Evolutionary conservation across 2,329 filamentous ascomycete species (phyloP).

Genomic region (Penicillium glabrum): DNA sequence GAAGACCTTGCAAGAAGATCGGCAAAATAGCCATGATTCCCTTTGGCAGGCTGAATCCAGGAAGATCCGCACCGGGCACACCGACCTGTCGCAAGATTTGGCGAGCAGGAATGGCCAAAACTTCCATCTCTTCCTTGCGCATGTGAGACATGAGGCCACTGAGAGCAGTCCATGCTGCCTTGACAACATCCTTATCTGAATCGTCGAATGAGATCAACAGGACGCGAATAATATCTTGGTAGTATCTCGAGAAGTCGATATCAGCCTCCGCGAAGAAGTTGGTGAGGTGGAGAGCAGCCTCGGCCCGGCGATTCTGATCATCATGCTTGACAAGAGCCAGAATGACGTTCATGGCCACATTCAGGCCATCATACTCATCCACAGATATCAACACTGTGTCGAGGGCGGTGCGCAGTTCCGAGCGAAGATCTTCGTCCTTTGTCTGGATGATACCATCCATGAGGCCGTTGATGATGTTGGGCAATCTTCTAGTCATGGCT

Average conservation of each 20-base stretch:
- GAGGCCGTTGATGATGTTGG: conserved; percentile 86
- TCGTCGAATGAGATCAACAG: conserved; percentile 93
- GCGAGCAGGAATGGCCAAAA: conserved; percentile 79
- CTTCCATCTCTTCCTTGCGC: conserved; percentile 97
- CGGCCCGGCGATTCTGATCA: conserved; percentile 79
- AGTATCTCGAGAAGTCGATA: conserved; percentile 92
- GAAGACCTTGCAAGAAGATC: conserved; percentile 95
- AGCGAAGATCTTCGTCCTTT: conserved; percentile 70
- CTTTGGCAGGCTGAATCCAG: conserved; percentile 89
- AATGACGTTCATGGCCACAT: conserved; percentile 93
- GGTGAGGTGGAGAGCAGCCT: conserved; percentile 75
- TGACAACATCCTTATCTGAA: conserved; percentile 76
- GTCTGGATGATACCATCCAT: conserved; percentile 83
- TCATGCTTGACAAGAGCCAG: conserved; percentile 86
- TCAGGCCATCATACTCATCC: conserved; percentile 93
- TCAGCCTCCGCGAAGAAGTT: conserved; percentile 80
- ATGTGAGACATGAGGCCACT: conserved; percentile 84
- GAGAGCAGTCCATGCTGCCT: conserved; percentile 84
- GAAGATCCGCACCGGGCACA: conserved; percentile 77
- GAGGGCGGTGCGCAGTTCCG: conserved; percentile 76
- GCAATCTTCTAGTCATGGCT: conserved; percentile 86
- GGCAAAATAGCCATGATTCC: conserved; percentile 95
- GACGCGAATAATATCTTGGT: conserved; percentile 89
- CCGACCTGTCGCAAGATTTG: conserved; percentile 86
- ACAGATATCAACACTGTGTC: conserved; percentile 89